Percentiles rank a stretch among this genome's conserved stretches.
These are phyloP conservation scores for Aspergillus viridinutans DNA, from an alignment of 2,329 filamentous ascomycete genomes.

Conservation along the genomic window DNA sequence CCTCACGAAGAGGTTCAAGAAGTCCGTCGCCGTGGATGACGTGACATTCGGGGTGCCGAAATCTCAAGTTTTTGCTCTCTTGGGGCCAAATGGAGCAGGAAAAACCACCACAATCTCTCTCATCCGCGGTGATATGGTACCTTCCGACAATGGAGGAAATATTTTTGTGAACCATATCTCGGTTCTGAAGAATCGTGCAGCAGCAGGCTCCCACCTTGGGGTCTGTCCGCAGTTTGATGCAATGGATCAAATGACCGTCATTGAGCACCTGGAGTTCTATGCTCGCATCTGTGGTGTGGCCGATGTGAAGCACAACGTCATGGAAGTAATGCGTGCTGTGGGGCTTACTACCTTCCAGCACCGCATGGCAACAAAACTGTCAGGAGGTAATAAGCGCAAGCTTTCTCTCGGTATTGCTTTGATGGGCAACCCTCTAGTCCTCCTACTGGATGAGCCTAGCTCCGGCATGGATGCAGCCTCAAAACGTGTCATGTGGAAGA, in stretches of 20 bases:
- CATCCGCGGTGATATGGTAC: conserved; percentile 81
- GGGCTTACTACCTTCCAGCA: conserved; percentile 67
- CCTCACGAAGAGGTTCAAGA: conserved; percentile 73
- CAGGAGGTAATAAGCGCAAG: conserved; percentile 92
- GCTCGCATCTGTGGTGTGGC: conserved; percentile 75
- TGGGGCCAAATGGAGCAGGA: conserved; percentile 87
- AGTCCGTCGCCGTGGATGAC: conserved; percentile 78
- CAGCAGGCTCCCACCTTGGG: conserved; percentile 73
- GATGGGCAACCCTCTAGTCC: conserved; percentile 83
- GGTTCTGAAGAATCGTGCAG: conserved; percentile 66
- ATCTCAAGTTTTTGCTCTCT: conserved; percentile 80
- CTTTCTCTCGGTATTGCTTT: conserved; percentile 82
- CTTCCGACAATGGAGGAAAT: conserved; percentile 67
- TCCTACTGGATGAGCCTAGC: conserved; percentile 84
- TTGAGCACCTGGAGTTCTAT: conserved; percentile 84
- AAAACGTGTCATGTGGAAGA: conserved; percentile 91
- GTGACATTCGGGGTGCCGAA: conserved; percentile 76
- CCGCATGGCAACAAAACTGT: conserved; percentile 74
- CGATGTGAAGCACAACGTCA: conserved; percentile 72
- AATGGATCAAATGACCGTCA: conserved; percentile 84
- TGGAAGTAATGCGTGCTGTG: conserved; percentile 73
- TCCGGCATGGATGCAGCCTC: conserved; percentile 86
- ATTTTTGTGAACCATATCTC: conserved; percentile 75
- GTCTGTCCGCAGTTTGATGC: conserved; percentile 88
- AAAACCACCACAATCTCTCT: conserved; percentile 87